phyloP scores from a whole-genome alignment of 345 rosid species.

The Camelina laxa region DNA sequence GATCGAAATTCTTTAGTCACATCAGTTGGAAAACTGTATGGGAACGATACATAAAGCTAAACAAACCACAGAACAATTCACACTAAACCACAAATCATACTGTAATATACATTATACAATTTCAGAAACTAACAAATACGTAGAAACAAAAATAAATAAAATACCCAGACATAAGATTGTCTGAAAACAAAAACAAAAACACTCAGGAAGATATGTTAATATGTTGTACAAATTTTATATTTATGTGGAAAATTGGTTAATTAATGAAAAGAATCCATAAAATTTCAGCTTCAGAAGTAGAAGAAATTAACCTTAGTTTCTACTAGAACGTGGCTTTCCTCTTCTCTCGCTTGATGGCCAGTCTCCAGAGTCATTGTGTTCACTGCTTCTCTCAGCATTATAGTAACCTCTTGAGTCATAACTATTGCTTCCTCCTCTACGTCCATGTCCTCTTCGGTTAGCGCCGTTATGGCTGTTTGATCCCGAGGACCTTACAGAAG shows the following conservation, averaged over 20 bases:
- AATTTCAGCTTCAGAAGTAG: conserved; percentile 15
- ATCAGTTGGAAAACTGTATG: conserved; percentile 21
- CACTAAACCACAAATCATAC: conserved; percentile 18
- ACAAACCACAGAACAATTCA: conserved; percentile 22
- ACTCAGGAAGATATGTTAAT: neutral
- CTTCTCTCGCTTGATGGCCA: conserved; percentile 46
- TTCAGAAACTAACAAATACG: conserved; percentile 4
- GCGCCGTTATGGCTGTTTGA: conserved; percentile 9
- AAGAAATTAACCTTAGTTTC: conserved; percentile 23
- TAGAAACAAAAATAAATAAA: neutral
- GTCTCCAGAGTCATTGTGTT: conserved; percentile 36
- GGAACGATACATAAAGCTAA: neutral
- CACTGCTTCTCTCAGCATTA: conserved; percentile 42
- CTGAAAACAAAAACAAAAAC: neutral
- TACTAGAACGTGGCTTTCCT: conserved; percentile 41
- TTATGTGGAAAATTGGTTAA: conserved; percentile 25
- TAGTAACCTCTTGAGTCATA: conserved; percentile 26
- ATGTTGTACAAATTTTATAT: conserved; percentile 9
- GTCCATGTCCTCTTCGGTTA: conserved; percentile 34
- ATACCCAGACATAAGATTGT: conserved; percentile 8
- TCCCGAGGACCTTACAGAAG: conserved; percentile 3
- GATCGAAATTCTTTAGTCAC: conserved; percentile 34
- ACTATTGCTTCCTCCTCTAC: conserved; percentile 25
- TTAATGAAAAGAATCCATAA: conserved; percentile 6
- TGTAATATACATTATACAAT: conserved; percentile 24